A percentile compares a stretch with the other conserved stretches of the same genome.
Conservation (phyloP, 2,329 filamentous ascomycete genomes). For the Aspergillus awamori region DNA sequence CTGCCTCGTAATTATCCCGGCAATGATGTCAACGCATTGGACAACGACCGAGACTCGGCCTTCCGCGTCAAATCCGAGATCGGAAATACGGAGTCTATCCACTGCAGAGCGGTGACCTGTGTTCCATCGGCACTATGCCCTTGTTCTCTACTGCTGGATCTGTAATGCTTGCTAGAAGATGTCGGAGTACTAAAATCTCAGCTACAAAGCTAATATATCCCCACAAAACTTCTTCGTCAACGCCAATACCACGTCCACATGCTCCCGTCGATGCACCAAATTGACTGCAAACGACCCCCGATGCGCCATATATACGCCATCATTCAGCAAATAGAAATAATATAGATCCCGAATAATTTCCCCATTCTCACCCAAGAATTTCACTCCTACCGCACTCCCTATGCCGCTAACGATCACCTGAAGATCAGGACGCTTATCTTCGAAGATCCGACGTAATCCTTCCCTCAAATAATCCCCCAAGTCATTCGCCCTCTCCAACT, state of each 20-base stretch:
- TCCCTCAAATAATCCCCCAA: constrained; percentile 30
- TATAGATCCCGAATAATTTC: background rate
- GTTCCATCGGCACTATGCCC: too few relatives aligned
- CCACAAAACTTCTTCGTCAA: background rate
- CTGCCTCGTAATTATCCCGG: background rate
- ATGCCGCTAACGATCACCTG: background rate
- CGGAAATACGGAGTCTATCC: background rate
- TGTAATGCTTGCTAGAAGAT: too few relatives aligned
- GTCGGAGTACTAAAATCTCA: background rate
- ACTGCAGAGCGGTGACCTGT: too few relatives aligned
- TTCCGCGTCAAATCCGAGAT: background rate
- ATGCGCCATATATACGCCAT: background rate
- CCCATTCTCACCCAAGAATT: background rate
- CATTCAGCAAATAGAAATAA: background rate
- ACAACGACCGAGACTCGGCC: background rate
- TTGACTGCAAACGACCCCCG: background rate
- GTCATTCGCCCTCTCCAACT: constrained; percentile 28
- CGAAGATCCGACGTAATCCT: constrained; percentile 10
- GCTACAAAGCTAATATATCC: background rate
- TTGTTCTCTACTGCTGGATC: too few relatives aligned
- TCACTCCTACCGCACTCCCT: background rate
- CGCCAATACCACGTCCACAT: background rate
- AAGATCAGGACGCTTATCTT: background rate
- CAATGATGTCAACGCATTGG: background rate
- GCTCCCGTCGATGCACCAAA: background rate